Evolutionary conservation across 306 rosid genomes (phyloP), one percentile per base, ranked within the genome.

Genomic region (Gynostemma pentaphyllum): DNA sequence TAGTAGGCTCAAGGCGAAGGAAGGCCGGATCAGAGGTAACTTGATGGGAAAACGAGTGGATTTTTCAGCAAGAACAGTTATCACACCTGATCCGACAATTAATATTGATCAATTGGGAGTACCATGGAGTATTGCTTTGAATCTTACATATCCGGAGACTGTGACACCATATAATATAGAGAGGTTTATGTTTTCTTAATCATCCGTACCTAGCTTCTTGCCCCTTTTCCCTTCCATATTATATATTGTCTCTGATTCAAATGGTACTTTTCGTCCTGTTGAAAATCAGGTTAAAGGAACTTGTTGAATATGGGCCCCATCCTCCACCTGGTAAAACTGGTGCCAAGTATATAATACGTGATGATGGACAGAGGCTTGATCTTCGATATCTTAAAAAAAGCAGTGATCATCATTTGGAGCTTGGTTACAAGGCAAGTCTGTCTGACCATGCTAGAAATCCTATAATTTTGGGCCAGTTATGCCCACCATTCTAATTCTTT

Each of bases 301-400:
- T 92, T 52, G 99, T 92, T 56, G 97, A 92, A 76, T 78, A 88
- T 32, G 99, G 99, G 24, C 96, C 99, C 19, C 99, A 92, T 78
- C 99, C 99, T 59, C 99, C 99, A 1, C 96, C 99, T 22, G 99
- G 99, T 46, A 92, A 92, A 88, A 92, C 99, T 64, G 99, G 99
- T 79, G 99, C 99, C 30, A 92, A 88, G 85, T 92, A 92, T 72
- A 92, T 92, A 55, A 92, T 92, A 76, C 83, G 99, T 51, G 96
- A 92, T 82, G 97, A 92, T 50, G 99, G 99, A 28, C 99, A 92
- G 75, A 79, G 99, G 83, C 99, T 92, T 49, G 99, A 92, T 79
- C 99, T 92, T 65, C 85, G 99, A 54, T 92, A 86, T 83, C 78
- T 88, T 68, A 92, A 88, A 85, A 92, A 92, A 76, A 92, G 97